Conservation (phyloP, 495 filamentous ascomycete genomes). For the Daldinia bambusicola region DNA sequence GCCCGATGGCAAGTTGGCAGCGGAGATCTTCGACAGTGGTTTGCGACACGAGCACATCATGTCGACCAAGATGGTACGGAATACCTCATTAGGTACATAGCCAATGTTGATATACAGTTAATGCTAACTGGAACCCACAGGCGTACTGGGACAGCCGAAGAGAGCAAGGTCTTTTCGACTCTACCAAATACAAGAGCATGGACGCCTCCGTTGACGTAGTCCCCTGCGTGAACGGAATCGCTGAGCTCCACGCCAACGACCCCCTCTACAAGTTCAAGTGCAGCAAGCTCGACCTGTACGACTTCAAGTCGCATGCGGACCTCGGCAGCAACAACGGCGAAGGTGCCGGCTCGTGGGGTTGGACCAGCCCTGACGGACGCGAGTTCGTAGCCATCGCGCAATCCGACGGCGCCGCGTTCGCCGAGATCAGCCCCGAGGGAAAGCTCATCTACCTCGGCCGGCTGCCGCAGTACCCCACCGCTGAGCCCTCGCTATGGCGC, state of each 20-base stretch:
- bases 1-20: conserved; percentile 47
- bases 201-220: conserved; percentile 35
- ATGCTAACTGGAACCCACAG: conserved; percentile 34
- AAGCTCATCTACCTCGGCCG: conserved; percentile 66
- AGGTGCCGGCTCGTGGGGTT: conserved; percentile 62
- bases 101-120: not conserved
- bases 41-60: conserved; percentile 60
- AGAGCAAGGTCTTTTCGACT: conserved; percentile 53
- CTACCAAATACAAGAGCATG: conserved; percentile 51
- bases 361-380: conserved; percentile 66
- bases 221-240: conserved; percentile 61
- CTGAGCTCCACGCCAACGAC: conserved; percentile 54
- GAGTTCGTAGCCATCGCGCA: conserved; percentile 69
- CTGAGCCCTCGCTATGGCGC: conserved; percentile 57
- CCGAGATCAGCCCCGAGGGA: conserved; percentile 62
- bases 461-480: conserved; percentile 59
- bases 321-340: conserved; percentile 57
- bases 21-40: conserved; percentile 57
- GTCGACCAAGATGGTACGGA: conserved; percentile 53
- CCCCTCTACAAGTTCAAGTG: conserved; percentile 62
- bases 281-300: conserved; percentile 65
- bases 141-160: conserved; percentile 50
- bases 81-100: too few species aligned
- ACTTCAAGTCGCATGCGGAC: conserved; percentile 62
- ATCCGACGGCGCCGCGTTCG: conserved; percentile 66